Percentiles rank a stretch among this genome's conserved stretches.
Evolutionary conservation across 306 rosid species (phyloP).

Genomic region (Begonia masoniana): DNA sequence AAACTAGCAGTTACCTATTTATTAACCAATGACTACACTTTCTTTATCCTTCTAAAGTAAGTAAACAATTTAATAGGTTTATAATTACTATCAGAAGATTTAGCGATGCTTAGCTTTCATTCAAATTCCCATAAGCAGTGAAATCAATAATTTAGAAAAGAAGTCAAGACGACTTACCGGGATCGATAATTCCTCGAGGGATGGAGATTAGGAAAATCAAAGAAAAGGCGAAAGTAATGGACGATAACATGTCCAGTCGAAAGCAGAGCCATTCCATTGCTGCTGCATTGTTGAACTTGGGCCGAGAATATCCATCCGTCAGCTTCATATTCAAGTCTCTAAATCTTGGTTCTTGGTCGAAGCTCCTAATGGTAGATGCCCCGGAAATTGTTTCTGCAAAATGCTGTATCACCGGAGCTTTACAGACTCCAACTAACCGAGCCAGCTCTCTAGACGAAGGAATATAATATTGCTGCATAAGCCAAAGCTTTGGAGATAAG

Average conservation of each 20-base stretch:
- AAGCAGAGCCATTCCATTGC: slow-evolving; percentile 60
- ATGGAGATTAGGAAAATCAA: slow-evolving; percentile 48
- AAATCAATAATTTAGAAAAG: neutral
- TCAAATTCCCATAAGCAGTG: neutral
- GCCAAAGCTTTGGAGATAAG: slow-evolving; percentile 4
- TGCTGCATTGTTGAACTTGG: slow-evolving; percentile 32
- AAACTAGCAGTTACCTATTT: no score
- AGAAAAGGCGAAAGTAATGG: slow-evolving; percentile 37
- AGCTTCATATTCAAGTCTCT: slow-evolving; percentile 41
- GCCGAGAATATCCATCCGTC: slow-evolving; percentile 43
- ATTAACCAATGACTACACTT: no score
- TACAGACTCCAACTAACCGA: slow-evolving; percentile 66
- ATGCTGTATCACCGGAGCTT: slow-evolving; percentile 85
- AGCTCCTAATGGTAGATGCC: slow-evolving; percentile 63
- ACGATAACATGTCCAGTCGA: slow-evolving; percentile 47
- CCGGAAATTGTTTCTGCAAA: slow-evolving; percentile 81
- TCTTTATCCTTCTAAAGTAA: no score
- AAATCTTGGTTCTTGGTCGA: slow-evolving; percentile 60
- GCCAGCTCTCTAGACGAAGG: slow-evolving; percentile 63
- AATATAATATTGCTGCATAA: slow-evolving; percentile 55
- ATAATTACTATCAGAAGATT: no score
- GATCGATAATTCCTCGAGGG: slow-evolving; percentile 42
- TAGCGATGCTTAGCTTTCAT: no score
- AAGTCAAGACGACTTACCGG: slow-evolving; percentile 22
- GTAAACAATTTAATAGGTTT: no score